A percentile compares a stretch with the other conserved stretches of the same genome.
Conservation (phyloP, 1,284 basidiomycete genomes). For the Rhodotorula glutinis region DNA sequence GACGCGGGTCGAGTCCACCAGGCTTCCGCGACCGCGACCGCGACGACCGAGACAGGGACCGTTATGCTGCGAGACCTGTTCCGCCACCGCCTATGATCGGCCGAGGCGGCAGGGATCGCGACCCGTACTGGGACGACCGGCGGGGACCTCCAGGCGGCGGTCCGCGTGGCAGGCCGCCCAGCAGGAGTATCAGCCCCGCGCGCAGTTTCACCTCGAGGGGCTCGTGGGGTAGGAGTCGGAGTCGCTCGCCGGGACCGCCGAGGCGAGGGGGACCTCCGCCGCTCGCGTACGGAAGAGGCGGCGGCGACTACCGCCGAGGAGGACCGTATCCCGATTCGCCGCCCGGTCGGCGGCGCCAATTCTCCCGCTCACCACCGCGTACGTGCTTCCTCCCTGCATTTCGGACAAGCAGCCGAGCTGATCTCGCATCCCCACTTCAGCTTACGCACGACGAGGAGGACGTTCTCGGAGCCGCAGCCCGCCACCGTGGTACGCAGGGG, state of each 20-base stretch:
- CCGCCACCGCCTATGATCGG: neutral
- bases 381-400: too few species aligned
- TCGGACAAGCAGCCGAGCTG: too few species aligned
- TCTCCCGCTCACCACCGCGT: slow-evolving; percentile 19
- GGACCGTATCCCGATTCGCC: slow-evolving; percentile 3
- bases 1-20: too few species aligned
- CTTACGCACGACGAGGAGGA: slow-evolving; percentile 2
- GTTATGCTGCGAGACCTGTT: neutral
- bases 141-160: neutral
- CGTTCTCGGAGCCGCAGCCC: slow-evolving; percentile 9
- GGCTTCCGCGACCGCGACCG: slow-evolving; percentile 4
- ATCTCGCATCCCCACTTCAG: neutral
- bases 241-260: slow-evolving; percentile 13
- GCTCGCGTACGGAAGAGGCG: neutral
- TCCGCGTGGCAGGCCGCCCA: neutral
- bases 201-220: slow-evolving; percentile 5
- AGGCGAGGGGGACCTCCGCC: slow-evolving; percentile 1
- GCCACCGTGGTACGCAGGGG: slow-evolving; percentile 4
- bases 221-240: slow-evolving; percentile 12
- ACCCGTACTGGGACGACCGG: slow-evolving; percentile 12
- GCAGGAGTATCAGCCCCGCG: slow-evolving; percentile 1
- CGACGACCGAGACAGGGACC: neutral
- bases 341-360: neutral
- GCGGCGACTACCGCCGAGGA: neutral
- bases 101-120: slow-evolving; percentile 1